Percentiles rank a stretch among this genome's conserved stretches.
Evolutionary conservation across 441 rosid genomes (phyloP).

Genomic region (Pelargonium australe): DNA sequence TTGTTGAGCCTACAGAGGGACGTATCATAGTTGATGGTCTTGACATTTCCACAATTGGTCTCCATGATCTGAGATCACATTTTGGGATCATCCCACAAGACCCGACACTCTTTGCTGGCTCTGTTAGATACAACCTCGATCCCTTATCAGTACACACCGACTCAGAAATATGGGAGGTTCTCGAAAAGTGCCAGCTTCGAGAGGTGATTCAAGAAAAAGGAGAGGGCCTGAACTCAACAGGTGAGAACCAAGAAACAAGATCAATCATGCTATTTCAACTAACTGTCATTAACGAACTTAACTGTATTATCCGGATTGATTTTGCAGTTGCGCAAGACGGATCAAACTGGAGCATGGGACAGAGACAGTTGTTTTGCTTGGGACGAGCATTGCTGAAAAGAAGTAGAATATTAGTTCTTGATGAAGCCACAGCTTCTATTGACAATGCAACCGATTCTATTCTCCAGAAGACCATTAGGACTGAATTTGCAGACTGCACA

Average conservation of each 20-base stretch:
- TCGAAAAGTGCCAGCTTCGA: slow-evolving; percentile 74
- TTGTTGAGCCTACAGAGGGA: slow-evolving; percentile 34
- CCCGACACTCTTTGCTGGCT: slow-evolving; percentile 84
- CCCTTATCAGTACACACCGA: slow-evolving; percentile 70
- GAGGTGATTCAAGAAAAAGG: slow-evolving; percentile 72
- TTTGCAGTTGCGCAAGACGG: slow-evolving; percentile 72
- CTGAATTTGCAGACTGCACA: slow-evolving; percentile 70
- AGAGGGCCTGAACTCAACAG: slow-evolving; percentile 59
- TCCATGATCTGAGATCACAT: slow-evolving; percentile 75
- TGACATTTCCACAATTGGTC: slow-evolving; percentile 41
- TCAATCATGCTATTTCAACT: too few species aligned
- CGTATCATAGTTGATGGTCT: slow-evolving; percentile 28
- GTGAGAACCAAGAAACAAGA: slow-evolving; percentile 26
- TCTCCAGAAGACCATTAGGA: slow-evolving; percentile 68
- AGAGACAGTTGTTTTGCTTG: slow-evolving; percentile 73
- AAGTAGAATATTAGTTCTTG: slow-evolving; percentile 73
- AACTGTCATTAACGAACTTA: neutral
- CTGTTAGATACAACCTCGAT: slow-evolving; percentile 85
- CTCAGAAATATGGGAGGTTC: slow-evolving; percentile 92
- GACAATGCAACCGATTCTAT: slow-evolving; percentile 89
- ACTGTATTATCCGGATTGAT: neutral
- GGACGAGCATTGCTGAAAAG: slow-evolving; percentile 84
- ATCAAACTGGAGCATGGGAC: slow-evolving; percentile 98
- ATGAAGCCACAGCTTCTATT: slow-evolving; percentile 93
- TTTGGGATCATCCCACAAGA: slow-evolving; percentile 93